These are phyloP conservation scores for Cytospora chrysosperma DNA, from an alignment of 2,329 filamentous ascomycete species.

Conservation along the genomic window DNA sequence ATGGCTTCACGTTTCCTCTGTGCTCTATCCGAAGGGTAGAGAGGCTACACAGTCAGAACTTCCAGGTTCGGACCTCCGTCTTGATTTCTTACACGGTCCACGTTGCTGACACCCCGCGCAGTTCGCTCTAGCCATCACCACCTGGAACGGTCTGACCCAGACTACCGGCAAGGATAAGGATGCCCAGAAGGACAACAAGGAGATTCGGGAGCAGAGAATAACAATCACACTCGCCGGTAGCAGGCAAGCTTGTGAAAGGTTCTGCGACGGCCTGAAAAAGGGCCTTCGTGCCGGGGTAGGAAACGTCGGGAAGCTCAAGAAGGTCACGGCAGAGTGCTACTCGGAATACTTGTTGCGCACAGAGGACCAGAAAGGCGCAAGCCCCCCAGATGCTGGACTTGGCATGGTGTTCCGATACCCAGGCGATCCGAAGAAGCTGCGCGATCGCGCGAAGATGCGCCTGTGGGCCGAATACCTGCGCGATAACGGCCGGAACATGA, in stretches of 20 bases:
- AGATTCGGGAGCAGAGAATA: constrained; percentile 71
- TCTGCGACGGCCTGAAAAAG: constrained; percentile 93
- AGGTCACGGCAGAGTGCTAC: constrained; percentile 81
- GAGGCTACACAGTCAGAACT: constrained; percentile 86
- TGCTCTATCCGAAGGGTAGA: constrained; percentile 91
- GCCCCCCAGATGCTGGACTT: constrained; percentile 86
- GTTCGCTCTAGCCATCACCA: constrained; percentile 92
- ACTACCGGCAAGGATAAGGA: constrained; percentile 54
- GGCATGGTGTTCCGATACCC: constrained; percentile 93
- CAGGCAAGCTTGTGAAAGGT: constrained; percentile 85
- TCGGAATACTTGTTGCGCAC: constrained; percentile 76
- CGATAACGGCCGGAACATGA: constrained; percentile 92
- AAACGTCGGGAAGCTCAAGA: constrained; percentile 80
- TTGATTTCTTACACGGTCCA: not conserved
- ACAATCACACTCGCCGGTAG: constrained; percentile 89
- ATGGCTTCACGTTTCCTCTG: constrained; percentile 92
- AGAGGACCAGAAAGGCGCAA: constrained; percentile 60
- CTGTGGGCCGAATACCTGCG: constrained; percentile 95
- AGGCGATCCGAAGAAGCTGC: constrained; percentile 88
- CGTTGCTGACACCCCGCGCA: constrained; percentile 34
- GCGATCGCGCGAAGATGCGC: constrained; percentile 95
- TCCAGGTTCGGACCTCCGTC: constrained; percentile 52
- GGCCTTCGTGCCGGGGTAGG: constrained; percentile 84
- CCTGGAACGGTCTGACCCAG: constrained; percentile 77
- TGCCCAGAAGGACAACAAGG: constrained; percentile 40